Percentiles rank a stretch among this genome's conserved stretches.
phyloP scores from a whole-genome alignment of 345 rosid species.

The Fremontodendron californicum region DNA sequence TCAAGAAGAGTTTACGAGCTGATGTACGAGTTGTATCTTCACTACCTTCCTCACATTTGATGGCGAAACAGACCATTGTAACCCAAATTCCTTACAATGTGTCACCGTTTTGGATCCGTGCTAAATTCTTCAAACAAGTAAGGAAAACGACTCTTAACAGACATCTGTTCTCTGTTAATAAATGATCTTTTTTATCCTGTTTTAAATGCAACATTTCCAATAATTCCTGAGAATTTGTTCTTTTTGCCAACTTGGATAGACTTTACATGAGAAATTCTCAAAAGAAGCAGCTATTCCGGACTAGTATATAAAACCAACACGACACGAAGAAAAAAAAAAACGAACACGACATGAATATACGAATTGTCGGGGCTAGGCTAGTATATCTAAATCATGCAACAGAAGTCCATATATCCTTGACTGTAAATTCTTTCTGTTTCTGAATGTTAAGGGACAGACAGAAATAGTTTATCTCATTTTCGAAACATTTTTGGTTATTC shows the following conservation, averaged over 20 bases:
- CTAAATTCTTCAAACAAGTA: constrained; percentile 55
- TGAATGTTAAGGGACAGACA: background rate
- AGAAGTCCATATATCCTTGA: background rate
- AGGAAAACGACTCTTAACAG: background rate
- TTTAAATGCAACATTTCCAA: background rate
- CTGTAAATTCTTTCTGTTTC: background rate
- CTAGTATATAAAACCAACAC: too few relatives aligned
- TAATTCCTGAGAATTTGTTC: background rate
- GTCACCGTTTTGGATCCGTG: constrained; percentile 68
- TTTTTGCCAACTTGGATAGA: background rate
- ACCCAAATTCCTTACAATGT: constrained; percentile 54
- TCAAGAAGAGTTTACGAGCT: constrained; percentile 54
- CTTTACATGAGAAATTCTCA: background rate
- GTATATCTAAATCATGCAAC: background rate
- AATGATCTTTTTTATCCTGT: background rate
- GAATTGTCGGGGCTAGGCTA: background rate
- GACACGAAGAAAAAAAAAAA: too few relatives aligned
- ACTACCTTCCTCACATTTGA: constrained; percentile 64
- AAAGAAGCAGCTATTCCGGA: too few relatives aligned
- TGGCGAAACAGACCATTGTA: constrained; percentile 49
- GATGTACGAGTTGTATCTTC: constrained; percentile 66
- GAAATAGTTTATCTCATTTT: background rate
- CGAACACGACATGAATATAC: background rate
- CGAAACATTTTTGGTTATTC: constrained; percentile 13
- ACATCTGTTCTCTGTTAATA: background rate